These are phyloP conservation scores for Suhomyces chickasaworum DNA, from an alignment of 1,139 yeast species.

Conservation along the genomic window DNA sequence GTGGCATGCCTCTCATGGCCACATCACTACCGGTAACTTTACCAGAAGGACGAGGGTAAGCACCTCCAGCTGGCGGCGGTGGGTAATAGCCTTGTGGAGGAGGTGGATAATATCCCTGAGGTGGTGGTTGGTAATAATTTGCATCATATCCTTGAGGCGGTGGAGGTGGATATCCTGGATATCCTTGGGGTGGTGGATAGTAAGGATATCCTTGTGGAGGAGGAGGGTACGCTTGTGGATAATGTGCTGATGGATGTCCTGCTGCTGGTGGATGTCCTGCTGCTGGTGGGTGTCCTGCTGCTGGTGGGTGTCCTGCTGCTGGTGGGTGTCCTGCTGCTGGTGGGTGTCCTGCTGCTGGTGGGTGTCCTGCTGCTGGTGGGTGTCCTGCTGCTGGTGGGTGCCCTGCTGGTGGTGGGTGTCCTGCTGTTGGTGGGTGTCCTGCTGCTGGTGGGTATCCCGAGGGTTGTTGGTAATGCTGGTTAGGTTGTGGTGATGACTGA, in stretches of 20 bases:
- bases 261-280: conserved; percentile 4
- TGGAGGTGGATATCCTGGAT: conserved; percentile 11
- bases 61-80: conserved; percentile 17
- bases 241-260: conserved; percentile 7
- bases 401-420: conserved; percentile 1
- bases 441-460: neutral
- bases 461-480: neutral
- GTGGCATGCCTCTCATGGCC: conserved; percentile 43
- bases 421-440: conserved; percentile 1
- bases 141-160: conserved; percentile 16
- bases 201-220: conserved; percentile 5
- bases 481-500: conserved; percentile 1
- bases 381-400: conserved; percentile 1
- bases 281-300: conserved; percentile 6
- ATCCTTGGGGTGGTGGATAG: conserved; percentile 10
- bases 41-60: conserved; percentile 13
- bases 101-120: conserved; percentile 16
- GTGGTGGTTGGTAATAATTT: conserved; percentile 17
- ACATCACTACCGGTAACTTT: conserved; percentile 32
- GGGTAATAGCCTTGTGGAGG: conserved; percentile 20
- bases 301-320: conserved; percentile 10
- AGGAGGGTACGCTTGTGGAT: conserved; percentile 12
- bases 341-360: conserved; percentile 13
- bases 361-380: conserved; percentile 10
- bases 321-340: conserved; percentile 11